Evolutionary conservation across 2,329 filamentous ascomycete genomes (phyloP), one percentile per base, ranked within the genome.

Genomic region (Chrysoporthe austroafricana): DNA sequence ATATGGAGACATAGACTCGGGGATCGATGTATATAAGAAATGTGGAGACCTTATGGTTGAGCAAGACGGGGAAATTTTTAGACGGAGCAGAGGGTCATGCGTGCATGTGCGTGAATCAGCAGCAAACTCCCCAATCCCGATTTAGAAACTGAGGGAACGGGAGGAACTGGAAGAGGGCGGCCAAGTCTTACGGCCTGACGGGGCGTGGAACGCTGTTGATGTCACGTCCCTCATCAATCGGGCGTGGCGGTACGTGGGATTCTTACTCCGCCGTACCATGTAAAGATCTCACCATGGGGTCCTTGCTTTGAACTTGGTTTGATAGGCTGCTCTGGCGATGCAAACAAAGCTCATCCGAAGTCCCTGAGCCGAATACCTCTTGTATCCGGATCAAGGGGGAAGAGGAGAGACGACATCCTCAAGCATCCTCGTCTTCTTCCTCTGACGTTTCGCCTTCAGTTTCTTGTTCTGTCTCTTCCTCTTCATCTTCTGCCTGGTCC

Each of bases 121-220:
- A 44, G n/a, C 46, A 54, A 42, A 54, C 34, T 21, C 46, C 46
- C 11, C 46, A 16, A 32, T 39, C 61, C 48, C n/a, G 21, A 63
- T 63, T 63, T 63, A 63, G 61, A 48, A 62, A 6, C 16, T 21
- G 36, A 14, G n/a, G n/a, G 36, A 54, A 13, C 5, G n/a, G 32
- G 2, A 63, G 61, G 48, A 54, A 43, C 48, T 61, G 39, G 52
- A 59, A 32, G n/a, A 58, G 44, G 54, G 54, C n/a, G 43, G 42
- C 39, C 42, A 50, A 36, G 63, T 64, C 54, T 64, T n/a, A 64
- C 63, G 43, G 42, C 42, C 21, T 8, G 32, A 50, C 26, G 26
- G 9, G 32, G 48, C 39, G 63, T 64, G 63, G 13, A 42, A 64
- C 43, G 11, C 26, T 36, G 43, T 6, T 26, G 8, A 58, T 44